These are phyloP conservation scores for Xylaria multiplex DNA, from an alignment of 2,329 filamentous ascomycete species.

Conservation along the genomic window DNA sequence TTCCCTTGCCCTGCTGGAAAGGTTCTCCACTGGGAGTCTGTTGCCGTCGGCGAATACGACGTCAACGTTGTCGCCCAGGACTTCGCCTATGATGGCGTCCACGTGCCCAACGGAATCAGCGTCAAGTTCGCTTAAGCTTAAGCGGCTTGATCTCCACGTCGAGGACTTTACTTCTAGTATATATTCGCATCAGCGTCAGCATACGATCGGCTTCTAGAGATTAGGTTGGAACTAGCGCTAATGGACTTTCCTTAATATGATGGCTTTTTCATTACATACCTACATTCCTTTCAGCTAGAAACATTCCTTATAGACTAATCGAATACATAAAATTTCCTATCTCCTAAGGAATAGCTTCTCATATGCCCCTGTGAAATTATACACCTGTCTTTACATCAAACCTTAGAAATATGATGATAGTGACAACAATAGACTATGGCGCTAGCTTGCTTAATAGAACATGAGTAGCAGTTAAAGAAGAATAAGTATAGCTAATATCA, in stretches of 20 bases:
- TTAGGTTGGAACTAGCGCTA: not conserved
- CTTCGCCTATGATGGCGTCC: conserved; percentile 34
- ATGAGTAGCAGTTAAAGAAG: not conserved
- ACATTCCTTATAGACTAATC: not conserved
- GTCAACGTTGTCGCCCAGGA: conserved; percentile 41
- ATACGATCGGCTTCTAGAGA: not conserved
- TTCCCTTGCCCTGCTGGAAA: conserved; percentile 45
- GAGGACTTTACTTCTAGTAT: not conserved
- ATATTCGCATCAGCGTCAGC: conserved; percentile 3
- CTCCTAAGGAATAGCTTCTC: not conserved
- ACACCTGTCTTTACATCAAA: not conserved
- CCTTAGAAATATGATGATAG: not conserved
- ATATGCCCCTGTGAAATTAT: not conserved
- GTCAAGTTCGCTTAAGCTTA: conserved; percentile 24
- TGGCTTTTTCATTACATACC: no score
- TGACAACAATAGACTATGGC: not conserved
- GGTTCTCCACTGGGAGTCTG: conserved; percentile 43
- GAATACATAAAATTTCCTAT: not conserved
- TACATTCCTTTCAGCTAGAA: not conserved
- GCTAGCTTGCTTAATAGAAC: not conserved
- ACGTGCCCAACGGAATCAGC: conserved; percentile 44
- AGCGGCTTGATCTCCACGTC: no score
- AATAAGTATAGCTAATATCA: not conserved
- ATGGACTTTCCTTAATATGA: not conserved
- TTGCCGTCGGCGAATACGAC: conserved; percentile 41